Conservation (phyloP, 2,329 filamentous ascomycete genomes). For the Amauroascus niger region DNA sequence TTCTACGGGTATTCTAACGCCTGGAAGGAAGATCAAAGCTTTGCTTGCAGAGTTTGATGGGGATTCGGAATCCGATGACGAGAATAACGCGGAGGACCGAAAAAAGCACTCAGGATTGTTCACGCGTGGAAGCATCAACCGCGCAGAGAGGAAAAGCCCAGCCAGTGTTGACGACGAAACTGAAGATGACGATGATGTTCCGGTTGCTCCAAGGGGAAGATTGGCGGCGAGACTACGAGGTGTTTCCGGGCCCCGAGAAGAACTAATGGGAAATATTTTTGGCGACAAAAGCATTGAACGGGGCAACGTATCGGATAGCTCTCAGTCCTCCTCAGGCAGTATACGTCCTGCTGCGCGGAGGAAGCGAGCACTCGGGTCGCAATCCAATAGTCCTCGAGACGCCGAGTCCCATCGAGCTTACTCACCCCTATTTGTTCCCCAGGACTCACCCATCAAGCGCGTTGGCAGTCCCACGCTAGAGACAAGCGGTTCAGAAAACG, state of each 20-base stretch:
- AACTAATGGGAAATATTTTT: not conserved
- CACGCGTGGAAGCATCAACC: constrained; percentile 19
- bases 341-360: constrained; percentile 25
- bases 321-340: constrained; percentile 21
- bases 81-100: not conserved
- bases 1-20: constrained; percentile 34
- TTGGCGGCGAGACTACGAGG: constrained; percentile 56
- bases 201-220: constrained; percentile 50
- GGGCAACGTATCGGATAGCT: not conserved
- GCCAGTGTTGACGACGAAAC: constrained; percentile 29
- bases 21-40: constrained; percentile 41
- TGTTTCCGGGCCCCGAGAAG: not conserved
- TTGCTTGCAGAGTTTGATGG: constrained; percentile 42
- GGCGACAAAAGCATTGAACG: not conserved
- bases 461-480: not conserved
- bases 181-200: constrained; percentile 39
- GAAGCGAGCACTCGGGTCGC: not conserved
- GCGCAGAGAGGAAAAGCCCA: not conserved
- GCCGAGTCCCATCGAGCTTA: constrained; percentile 22
- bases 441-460: constrained; percentile 9
- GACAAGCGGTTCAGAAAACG: constrained; percentile 1
- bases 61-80: constrained; percentile 25
- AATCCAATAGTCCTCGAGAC: not conserved
- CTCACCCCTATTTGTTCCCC: constrained; percentile 39
- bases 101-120: not conserved